Evolutionary conservation across 2,329 filamentous ascomycete species (phyloP).

Genomic region (Nigrograna mackinnonii): DNA sequence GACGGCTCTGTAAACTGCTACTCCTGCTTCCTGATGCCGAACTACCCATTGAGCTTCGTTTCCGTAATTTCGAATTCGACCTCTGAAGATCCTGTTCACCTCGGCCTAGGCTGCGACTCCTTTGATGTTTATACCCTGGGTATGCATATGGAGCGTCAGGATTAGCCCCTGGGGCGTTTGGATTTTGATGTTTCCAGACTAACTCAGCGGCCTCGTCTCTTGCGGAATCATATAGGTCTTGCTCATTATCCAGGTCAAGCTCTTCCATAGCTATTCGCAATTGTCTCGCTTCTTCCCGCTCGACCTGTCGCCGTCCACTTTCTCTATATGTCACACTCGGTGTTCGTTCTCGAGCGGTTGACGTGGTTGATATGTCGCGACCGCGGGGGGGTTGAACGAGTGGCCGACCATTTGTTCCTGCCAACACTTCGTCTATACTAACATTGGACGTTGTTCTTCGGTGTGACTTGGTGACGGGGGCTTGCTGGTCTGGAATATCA

Average conservation of each 20-base stretch:
- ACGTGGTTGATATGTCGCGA: constrained; percentile 46
- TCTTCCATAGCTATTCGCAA: constrained; percentile 74
- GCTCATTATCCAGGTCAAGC: constrained; percentile 68
- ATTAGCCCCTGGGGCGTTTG: constrained; percentile 65
- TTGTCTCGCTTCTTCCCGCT: constrained; percentile 75
- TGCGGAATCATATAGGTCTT: constrained; percentile 69
- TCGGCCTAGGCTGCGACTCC: constrained; percentile 56
- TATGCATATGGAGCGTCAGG: constrained; percentile 57
- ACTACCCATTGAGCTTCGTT: constrained; percentile 42
- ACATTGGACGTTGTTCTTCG: constrained; percentile 31
- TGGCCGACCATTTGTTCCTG: constrained; percentile 26
- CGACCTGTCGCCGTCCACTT: constrained; percentile 75
- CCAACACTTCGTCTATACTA: constrained; percentile 30
- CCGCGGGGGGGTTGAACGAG: constrained; percentile 36
- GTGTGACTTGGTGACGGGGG: constrained; percentile 23
- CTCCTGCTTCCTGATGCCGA: constrained; percentile 31
- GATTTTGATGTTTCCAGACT: constrained; percentile 76
- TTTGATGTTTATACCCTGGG: constrained; percentile 68
- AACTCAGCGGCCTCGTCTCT: constrained; percentile 78
- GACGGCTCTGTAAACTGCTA: constrained; percentile 43
- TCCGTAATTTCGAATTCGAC: constrained; percentile 33
- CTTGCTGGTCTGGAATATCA: constrained; percentile 17
- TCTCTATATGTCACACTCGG: constrained; percentile 71
- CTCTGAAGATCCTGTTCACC: constrained; percentile 35
- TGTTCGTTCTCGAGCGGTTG: constrained; percentile 48